phyloP scores from a whole-genome alignment of 1,284 basidiomycete species.

The Ganoderma lucidum region DNA sequence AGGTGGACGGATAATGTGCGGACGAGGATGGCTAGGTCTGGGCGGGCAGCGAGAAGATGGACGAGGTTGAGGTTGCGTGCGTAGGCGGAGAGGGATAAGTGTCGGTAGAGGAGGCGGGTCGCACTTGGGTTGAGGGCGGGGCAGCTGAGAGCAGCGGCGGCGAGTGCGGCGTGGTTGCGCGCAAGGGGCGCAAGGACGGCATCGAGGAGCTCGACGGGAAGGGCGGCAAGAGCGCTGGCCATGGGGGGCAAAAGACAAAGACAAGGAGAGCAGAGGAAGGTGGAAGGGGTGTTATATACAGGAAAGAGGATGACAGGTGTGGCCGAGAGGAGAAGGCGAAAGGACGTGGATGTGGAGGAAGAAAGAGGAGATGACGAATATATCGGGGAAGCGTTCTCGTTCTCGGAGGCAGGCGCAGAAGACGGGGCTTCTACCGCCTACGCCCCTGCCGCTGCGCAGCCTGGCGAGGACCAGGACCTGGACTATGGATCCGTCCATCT shows the following conservation, averaged over 20 bases:
- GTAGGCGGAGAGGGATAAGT: slow-evolving; percentile 54
- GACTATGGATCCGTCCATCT: slow-evolving; percentile 2
- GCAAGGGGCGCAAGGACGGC: slow-evolving; percentile 41
- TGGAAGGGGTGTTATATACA: slow-evolving; percentile 17
- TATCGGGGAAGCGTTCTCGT: slow-evolving; percentile 13
- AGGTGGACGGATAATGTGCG: slow-evolving; percentile 64
- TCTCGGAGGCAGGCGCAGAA: slow-evolving; percentile 18
- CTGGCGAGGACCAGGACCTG: background rate
- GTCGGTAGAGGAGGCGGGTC: slow-evolving; percentile 67
- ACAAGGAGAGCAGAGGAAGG: background rate
- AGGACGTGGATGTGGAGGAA: slow-evolving; percentile 14
- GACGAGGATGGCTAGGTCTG: slow-evolving; percentile 63
- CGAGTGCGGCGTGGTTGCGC: slow-evolving; percentile 36
- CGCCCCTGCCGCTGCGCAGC: slow-evolving; percentile 8
- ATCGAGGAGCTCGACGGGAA: slow-evolving; percentile 45
- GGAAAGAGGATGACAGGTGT: slow-evolving; percentile 11
- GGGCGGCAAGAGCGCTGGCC: slow-evolving; percentile 38
- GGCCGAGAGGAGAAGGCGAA: slow-evolving; percentile 7
- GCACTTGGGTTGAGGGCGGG: slow-evolving; percentile 54
- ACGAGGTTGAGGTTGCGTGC: slow-evolving; percentile 58
- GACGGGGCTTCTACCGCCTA: slow-evolving; percentile 2
- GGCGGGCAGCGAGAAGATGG: slow-evolving; percentile 58
- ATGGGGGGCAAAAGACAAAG: slow-evolving; percentile 25
- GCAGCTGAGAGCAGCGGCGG: slow-evolving; percentile 52
- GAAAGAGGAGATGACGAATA: background rate